Base-by-base conservation (phyloP, 139 green algal species). In the Volvox africanus region DNA sequence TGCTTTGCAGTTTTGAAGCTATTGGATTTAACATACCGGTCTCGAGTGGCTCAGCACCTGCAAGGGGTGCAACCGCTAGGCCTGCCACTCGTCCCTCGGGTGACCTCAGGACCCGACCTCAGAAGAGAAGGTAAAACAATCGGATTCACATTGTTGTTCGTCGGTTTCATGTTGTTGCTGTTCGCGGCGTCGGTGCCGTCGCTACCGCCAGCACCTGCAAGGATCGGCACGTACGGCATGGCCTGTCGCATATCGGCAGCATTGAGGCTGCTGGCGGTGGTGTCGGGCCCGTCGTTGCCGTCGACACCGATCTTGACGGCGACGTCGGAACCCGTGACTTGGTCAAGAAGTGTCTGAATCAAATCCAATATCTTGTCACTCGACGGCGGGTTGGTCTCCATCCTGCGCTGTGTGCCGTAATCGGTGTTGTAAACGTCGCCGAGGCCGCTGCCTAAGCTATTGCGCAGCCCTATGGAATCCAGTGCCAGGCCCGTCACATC, bases 131-230 rank as follows among this genome's bases (percentile, higher is more conserved):
- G 83, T 3, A 89, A 28, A 0, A 62, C 71, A 61, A 89, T 80
- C 16, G 83, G 83, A 24, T 89, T 89, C 9, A 36, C 16, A 37
- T 89, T 89, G 68, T 26, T 69, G 83, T 89, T 89, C 26, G 83
- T 24, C 2, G 67, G 11, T 28, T 71, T 61, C 26, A 6, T 36
- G 30, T 18, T 37, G 0, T 6, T 2, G 24, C 26, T 37, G 44
- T 9, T 55, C 44, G 44, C 9, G 44, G 44, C 44, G 44, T 5
- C 9, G 44, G 44, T 55, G 67, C 36, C 67, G 65, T 9, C 32
- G 83, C 6, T 18, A 33, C 35, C 24, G 61, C 30, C 61, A 30
- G 20, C 82, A 62, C 20, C 17, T 21, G 30, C 24, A 35, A 9
- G 28, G 50, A 73, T 19, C 0, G 21, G 21, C 5, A 61, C 35